A percentile compares a stretch with the other conserved stretches of the same genome.
Conservation (phyloP, 805 yeast genomes). For the Scheffersomyces stipitis region DNA sequence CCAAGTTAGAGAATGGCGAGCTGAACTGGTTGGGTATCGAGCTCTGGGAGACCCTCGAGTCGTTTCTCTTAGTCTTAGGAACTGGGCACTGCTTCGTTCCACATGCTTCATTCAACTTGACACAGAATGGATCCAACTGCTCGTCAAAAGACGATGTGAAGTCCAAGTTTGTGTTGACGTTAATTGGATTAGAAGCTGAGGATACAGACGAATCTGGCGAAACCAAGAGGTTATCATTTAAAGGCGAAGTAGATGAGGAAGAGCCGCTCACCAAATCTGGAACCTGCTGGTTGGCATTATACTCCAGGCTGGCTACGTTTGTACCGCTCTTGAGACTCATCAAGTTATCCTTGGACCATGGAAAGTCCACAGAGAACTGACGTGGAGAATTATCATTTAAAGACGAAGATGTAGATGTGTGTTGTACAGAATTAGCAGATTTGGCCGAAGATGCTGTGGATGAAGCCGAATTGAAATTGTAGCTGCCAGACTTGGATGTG, state of each 20-base stretch:
- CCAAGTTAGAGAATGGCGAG: constrained; percentile 21
- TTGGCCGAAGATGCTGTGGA: constrained; percentile 2
- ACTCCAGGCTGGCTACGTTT: not conserved
- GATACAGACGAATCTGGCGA: constrained; percentile 31
- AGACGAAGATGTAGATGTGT: not conserved
- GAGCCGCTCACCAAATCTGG: constrained; percentile 36
- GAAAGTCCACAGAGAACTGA: constrained; percentile 53
- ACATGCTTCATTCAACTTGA: constrained; percentile 74
- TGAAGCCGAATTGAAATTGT: constrained; percentile 9
- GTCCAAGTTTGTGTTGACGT: constrained; percentile 13
- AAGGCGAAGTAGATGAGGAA: constrained; percentile 36
- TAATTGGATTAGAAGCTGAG: constrained; percentile 5
- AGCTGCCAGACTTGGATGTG: constrained; percentile 10
- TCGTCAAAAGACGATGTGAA: constrained; percentile 52
- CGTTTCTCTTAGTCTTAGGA: constrained; percentile 44
- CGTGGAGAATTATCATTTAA: constrained; percentile 1
- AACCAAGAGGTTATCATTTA: constrained; percentile 34
- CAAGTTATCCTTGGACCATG: constrained; percentile 40
- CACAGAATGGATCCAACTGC: constrained; percentile 73
- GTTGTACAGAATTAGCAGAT: constrained; percentile 2
- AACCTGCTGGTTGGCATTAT: constrained; percentile 10
- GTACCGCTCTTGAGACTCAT: constrained; percentile 1
- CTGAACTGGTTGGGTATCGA: constrained; percentile 5
- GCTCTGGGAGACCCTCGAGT: constrained; percentile 4
- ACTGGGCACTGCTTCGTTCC: constrained; percentile 71